Conservation (phyloP, 257 asterid genomes). For the Jacaranda copaia region DNA sequence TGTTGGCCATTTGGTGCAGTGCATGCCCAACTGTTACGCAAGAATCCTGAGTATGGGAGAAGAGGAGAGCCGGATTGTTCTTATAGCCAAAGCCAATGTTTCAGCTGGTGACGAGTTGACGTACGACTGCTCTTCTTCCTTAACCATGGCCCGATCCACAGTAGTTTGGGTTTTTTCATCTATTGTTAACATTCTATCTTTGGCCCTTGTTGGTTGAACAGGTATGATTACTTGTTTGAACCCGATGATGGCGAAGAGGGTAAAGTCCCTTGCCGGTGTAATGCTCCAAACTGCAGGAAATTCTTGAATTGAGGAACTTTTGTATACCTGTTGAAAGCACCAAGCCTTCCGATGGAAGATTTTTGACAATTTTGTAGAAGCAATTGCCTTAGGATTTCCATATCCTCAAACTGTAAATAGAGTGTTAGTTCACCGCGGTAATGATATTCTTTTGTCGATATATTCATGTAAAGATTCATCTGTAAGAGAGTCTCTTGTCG, state of each 20-base stretch:
- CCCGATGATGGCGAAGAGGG: slow-evolving; percentile 86
- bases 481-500: no score
- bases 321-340: slow-evolving; percentile 36
- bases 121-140: slow-evolving; percentile 51
- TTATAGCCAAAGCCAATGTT: slow-evolving; percentile 79
- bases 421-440: no score
- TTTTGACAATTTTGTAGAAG: slow-evolving; percentile 15
- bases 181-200: background rate
- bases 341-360: slow-evolving; percentile 20
- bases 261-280: slow-evolving; percentile 86
- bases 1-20: slow-evolving; percentile 54
- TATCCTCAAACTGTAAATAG: no score
- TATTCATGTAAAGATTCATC: no score
- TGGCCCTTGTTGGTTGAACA: slow-evolving; percentile 40
- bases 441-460: no score
- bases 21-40: slow-evolving; percentile 96
- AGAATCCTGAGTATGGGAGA: slow-evolving; percentile 79
- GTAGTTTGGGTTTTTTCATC: background rate
- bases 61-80: slow-evolving; percentile 84
- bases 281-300: slow-evolving; percentile 79
- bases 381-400: no score
- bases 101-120: slow-evolving; percentile 90
- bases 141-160: background rate
- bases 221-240: slow-evolving; percentile 91
- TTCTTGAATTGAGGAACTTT: slow-evolving; percentile 66